Base-by-base conservation (phyloP, 768 basidiomycete genomes). In the Boletus coccyginus region DNA sequence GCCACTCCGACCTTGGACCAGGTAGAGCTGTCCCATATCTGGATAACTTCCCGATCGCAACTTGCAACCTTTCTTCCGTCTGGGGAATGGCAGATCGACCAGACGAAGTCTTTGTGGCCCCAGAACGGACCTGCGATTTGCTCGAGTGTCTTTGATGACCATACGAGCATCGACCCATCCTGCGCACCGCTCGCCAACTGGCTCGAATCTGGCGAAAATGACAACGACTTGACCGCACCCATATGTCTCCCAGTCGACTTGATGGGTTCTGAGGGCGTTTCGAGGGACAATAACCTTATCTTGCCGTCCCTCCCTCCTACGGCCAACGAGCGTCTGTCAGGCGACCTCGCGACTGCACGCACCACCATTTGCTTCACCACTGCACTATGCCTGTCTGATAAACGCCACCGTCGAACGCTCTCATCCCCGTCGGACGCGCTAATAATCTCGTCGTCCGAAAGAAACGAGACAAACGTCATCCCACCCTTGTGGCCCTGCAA, bases 21-120 rank as follows among this genome's bases (percentile, higher is more conserved):
- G 17, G 51, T 53, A 16, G 33, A 17, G 8, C 17, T 33, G 11
- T 68, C 47, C 66, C 66, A 57, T 21, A 67, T 50, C 42, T 53
- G 60, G 13, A 67, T 50, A 5, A 27, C n/a, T 24, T 55, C 58
- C 7, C 61, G 44, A 36, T 67, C 66, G 31, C 66, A 62, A 36
- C 57, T 62, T 33, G 66, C 66, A 7, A 67, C 35, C 33, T 45
- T 60, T 19, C 13, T 46, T 32, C 60, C 66, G n/a, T 62, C 49
- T 0, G 63, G 66, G 6, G 66, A 67, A 44, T 58, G 63, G 29
- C 55, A 53, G 9, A 67, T 21, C 19, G 53, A 62, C 61, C 59
- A 62, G n/a, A 67, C 56, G 4, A 49, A 0, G 19, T 62, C 63
- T 7, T 0, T 42, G 44, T 68, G 55, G 1, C 57, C 56, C 19